Evolutionary conservation across 768 basidiomycete species (phyloP), one percentile per base, ranked within the genome.

Genomic region (Galerina marginata): DNA sequence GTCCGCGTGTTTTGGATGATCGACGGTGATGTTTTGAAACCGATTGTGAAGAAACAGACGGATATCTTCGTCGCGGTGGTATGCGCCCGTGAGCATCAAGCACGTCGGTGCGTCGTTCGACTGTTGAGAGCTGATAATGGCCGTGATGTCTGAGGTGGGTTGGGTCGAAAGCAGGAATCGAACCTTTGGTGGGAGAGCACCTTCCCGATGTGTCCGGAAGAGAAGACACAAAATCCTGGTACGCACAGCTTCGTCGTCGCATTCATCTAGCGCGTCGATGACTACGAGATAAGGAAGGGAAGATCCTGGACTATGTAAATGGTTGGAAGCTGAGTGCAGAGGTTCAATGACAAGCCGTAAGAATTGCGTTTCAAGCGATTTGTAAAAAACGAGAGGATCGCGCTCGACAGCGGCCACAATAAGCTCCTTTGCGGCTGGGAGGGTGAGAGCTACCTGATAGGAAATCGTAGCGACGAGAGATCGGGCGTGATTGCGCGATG

Each of bases 121-220:
- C 5, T 33, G 29, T 20, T 20, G 29, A 5, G 29, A 33, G 29
- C 5, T 7, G 29, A 33, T 4, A 7, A 7, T 7, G 43, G 38
- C 37, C 3, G 26, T 12, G 4, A 52, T 52, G 6, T 20, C 16
- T 0, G 50, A 23, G 9, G 63, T 62, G 12, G 56, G 59, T 11
- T 60, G 62, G 38, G 62, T 63, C 3, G 57, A 43, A 25, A 66
- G 39, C 5, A 63, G 48, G 16, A 66, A 51, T 15, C 36, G 47
- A 2, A 63, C 9, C 9, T 59, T 23, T 7, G n/a, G 14, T 3
- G 36, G 62, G 12, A 59, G 16, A 2, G n/a, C n/a, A 10, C 20
- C 6, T 7, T 39, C 20, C 4, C 6, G 20, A 20, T 20, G 20
- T 20, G 40, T 9, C 4, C 15, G 54, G 20, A 15, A 23, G 23